These are phyloP conservation scores for Chlorella variabilis DNA, from an alignment of 163 green algal genomes.

Conservation along the genomic window DNA sequence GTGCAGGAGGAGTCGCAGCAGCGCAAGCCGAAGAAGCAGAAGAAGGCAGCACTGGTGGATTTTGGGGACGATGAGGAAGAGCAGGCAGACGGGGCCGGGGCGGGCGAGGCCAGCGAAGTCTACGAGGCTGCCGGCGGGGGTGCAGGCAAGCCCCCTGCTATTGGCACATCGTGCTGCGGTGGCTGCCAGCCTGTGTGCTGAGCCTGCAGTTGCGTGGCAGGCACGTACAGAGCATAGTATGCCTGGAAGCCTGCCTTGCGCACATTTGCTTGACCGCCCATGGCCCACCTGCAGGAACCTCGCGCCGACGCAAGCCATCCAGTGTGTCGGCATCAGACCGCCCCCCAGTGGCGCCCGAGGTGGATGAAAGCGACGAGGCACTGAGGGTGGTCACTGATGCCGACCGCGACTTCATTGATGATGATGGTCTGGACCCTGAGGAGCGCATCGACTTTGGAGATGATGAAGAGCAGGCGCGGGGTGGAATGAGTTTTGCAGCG, in stretches of 20 bases:
- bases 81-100: not conserved
- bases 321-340: too few relatives aligned
- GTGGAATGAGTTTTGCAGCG: not conserved
- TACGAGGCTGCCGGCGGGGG: too few relatives aligned
- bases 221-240: too few relatives aligned
- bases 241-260: too few relatives aligned
- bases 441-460: slow-evolving; percentile 45
- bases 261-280: too few relatives aligned
- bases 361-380: slow-evolving; percentile 32
- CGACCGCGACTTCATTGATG: slow-evolving; percentile 61
- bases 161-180: too few relatives aligned
- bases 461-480: slow-evolving; percentile 17
- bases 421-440: slow-evolving; percentile 38
- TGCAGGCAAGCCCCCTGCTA: too few relatives aligned
- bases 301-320: too few relatives aligned
- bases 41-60: slow-evolving; percentile 19
- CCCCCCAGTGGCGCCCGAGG: not conserved
- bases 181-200: too few relatives aligned
- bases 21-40: not conserved
- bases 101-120: too few relatives aligned
- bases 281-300: too few relatives aligned
- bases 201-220: too few relatives aligned
- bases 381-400: slow-evolving; percentile 31
- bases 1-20: slow-evolving; percentile 8
- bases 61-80: slow-evolving; percentile 43